These are phyloP conservation scores for Prasinococcaceae sp. DNA, from an alignment of 139 green algal species.

Conservation along the genomic window DNA sequence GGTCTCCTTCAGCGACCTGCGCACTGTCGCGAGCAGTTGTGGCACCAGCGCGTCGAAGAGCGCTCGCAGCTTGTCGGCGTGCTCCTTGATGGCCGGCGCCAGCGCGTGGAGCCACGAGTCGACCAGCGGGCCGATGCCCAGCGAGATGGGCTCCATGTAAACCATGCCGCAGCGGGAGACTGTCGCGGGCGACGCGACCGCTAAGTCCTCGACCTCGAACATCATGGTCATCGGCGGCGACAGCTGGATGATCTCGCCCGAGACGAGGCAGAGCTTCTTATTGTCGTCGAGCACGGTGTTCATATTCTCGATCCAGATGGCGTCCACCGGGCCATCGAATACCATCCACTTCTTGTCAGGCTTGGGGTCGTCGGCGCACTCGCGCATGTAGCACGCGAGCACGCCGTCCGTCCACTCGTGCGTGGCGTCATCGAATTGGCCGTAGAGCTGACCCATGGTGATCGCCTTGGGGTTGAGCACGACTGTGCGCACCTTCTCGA, in stretches of 20 bases:
- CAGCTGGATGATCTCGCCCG: conserved; percentile 67
- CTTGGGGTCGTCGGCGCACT: conserved; percentile 45
- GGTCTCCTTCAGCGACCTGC: conserved; percentile 52
- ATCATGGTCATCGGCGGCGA: conserved; percentile 68
- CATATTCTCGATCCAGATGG: conserved; percentile 47
- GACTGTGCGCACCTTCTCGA: conserved; percentile 32
- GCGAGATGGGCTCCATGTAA: conserved; percentile 59
- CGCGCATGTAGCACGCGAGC: conserved; percentile 63
- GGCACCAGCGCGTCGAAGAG: conserved; percentile 50
- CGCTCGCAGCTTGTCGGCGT: conserved; percentile 15
- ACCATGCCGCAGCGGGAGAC: conserved; percentile 66
- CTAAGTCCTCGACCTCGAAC: conserved; percentile 50
- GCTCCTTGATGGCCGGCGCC: conserved; percentile 16
- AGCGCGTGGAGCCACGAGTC: conserved; percentile 44
- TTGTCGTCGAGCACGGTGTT: conserved; percentile 67
- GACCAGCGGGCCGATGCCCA: conserved; percentile 49
- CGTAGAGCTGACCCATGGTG: conserved; percentile 67
- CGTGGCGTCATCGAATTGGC: conserved; percentile 61
- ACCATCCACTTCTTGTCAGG: conserved; percentile 71
- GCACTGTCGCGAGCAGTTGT: conserved; percentile 37
- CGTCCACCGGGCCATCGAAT: conserved; percentile 61
- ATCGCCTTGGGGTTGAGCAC: conserved; percentile 61
- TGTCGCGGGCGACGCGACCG: conserved; percentile 54
- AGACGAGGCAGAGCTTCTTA: conserved; percentile 76
- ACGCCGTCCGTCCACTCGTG: conserved; percentile 69